phyloP scores from a whole-genome alignment of 192 early-diverging fungal species.

The Mortierella antarctica region DNA sequence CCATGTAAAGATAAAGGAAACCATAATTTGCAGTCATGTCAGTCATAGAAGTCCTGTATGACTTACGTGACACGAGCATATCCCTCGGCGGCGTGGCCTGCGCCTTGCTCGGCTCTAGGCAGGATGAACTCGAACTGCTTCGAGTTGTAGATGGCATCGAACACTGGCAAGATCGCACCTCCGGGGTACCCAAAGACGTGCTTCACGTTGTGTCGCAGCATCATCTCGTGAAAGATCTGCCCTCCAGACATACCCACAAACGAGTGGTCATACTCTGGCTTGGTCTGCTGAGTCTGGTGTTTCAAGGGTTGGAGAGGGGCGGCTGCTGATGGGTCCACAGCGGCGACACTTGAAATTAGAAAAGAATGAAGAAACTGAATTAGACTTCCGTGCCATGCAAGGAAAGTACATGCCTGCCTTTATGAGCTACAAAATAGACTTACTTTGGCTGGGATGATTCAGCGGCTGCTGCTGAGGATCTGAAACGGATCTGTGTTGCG shows the following conservation, averaged over 20 bases:
- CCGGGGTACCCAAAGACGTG: constrained; percentile 98
- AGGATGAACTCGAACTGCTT: constrained; percentile 97
- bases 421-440: neutral
- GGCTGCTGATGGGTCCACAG: constrained; percentile 15
- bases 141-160: constrained; percentile 97
- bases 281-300: constrained; percentile 5
- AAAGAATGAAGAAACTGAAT: neutral
- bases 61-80: constrained; percentile 91
- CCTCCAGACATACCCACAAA: constrained; percentile 98
- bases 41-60: neutral
- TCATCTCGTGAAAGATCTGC: constrained; percentile 99
- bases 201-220: constrained; percentile 92
- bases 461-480: constrained; percentile 46
- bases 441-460: constrained; percentile 21
- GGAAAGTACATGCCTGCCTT: no score
- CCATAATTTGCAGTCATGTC: constrained; percentile 14
- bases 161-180: constrained; percentile 98
- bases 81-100: constrained; percentile 98
- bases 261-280: constrained; percentile 74
- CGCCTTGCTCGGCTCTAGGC: constrained; percentile 98
- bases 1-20: constrained; percentile 29
- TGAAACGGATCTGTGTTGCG: constrained; percentile 34
- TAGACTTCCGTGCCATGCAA: no score
- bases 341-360: constrained; percentile 3
- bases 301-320: constrained; percentile 34